Evolutionary conservation across 805 yeast genomes (phyloP), one percentile per base, ranked within the genome.

Genomic region (Tetrapisispora fleetii): DNA sequence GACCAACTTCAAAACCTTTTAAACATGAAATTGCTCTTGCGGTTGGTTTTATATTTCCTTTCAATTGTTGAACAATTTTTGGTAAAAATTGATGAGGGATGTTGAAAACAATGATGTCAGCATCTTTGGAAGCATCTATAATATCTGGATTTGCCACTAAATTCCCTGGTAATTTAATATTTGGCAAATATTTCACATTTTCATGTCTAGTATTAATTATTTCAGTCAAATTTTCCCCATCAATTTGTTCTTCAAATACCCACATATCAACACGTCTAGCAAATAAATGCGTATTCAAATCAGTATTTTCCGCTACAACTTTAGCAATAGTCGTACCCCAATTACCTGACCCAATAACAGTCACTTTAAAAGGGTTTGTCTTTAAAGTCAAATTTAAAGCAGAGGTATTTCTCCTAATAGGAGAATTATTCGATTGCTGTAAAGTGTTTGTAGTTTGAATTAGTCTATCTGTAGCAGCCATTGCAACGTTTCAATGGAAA

Each of bases 241-340:
- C 75, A 52, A 84, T 69, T 54, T 76, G 64, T 69, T 91, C 99
- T 68, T 93, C 90, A 59, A 76, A 87, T 13, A 91, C 99, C 99
- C 99, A 91, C 97, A 93, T 89, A 59, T 82, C 81, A 40, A 93
- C 97, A 50, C 78, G 72, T 52, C 71, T 72, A 51, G 79, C 76
- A 67, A 93, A 91, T 61, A 85, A 70, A 39, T 79, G 74, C 33
- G 89, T 83, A 68, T 86, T 78, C 53, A 77, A 79, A 16, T 73
- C 75, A 40, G 90, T 75, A 67, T 88, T 89, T 69, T 93, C 97
- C 36, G 96, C 91, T 24, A 89, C 81, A 45, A 91, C 87, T 67
- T 93, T 91, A 54, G 98, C 96, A 49, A 91, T 89, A 17, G 97
- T 91, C 41, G 96, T 87, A 54, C 99, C 99, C 84, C 99, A 91